Evolutionary conservation across 78 protist species (phyloP).

Genomic region (Acrasis kona): DNA sequence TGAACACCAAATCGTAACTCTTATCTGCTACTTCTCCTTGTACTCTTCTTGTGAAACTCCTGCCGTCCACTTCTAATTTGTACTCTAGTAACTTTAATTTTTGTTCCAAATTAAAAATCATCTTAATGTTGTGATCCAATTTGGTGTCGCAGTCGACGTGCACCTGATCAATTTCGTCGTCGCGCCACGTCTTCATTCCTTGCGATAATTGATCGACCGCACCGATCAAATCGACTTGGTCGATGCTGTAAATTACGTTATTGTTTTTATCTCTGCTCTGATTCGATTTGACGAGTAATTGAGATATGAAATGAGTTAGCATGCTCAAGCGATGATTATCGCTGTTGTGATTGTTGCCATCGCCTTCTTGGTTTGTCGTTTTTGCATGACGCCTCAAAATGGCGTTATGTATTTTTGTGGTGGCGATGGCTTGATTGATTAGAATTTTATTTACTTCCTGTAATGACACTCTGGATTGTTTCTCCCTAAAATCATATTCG

Average conservation of each 20-base stretch:
- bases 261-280: not conserved
- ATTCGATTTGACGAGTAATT: not conserved
- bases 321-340: not conserved
- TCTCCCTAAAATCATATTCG: not conserved
- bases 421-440: not conserved
- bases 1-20: not conserved
- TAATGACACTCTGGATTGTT: not conserved
- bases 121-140: not conserved
- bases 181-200: not conserved
- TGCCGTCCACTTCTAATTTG: not conserved
- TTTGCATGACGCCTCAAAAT: not conserved
- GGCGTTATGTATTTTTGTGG: not conserved
- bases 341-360: not conserved
- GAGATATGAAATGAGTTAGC: not conserved
- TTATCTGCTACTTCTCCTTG: not conserved
- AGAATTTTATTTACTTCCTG: slow-evolving; percentile 1
- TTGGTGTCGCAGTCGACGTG: not conserved
- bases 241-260: not conserved
- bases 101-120: not conserved
- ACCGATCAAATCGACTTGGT: not conserved
- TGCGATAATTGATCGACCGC: not conserved
- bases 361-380: not conserved
- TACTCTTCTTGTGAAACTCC: not conserved
- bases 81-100: not conserved
- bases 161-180: not conserved